phyloP scores from a whole-genome alignment of 2,329 filamentous ascomycete species.

The Arthrobotrys sinensis region DNA sequence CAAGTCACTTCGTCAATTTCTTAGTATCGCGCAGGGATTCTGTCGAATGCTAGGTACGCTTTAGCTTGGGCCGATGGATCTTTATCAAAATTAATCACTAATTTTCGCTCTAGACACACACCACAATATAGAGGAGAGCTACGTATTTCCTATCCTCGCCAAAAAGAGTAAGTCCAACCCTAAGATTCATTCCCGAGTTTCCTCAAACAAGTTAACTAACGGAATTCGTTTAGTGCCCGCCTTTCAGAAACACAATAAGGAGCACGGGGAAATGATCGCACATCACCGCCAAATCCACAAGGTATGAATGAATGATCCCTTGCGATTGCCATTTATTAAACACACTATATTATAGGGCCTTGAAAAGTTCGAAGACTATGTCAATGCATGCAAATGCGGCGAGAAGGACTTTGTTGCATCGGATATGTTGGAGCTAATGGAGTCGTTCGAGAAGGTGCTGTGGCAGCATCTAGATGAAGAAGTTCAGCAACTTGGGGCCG shows the following conservation, averaged over 20 bases:
- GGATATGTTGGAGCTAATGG: conserved; percentile 80
- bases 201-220: conserved; percentile 71
- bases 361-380: conserved; percentile 77
- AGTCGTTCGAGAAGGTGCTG: conserved; percentile 82
- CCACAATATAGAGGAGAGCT: conserved; percentile 85
- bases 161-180: conserved; percentile 67
- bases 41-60: conserved; percentile 50
- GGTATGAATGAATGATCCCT: conserved; percentile 66
- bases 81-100: background rate
- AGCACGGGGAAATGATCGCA: conserved; percentile 69
- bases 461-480: conserved; percentile 90
- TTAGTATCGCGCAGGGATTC: conserved; percentile 51
- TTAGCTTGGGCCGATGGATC: background rate
- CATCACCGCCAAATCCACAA: conserved; percentile 86
- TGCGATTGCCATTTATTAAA: background rate
- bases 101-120: conserved; percentile 66
- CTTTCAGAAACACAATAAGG: conserved; percentile 61
- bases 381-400: conserved; percentile 75
- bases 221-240: conserved; percentile 56
- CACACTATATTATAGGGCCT: conserved; percentile 69
- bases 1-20: conserved; percentile 55
- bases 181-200: background rate
- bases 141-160: conserved; percentile 85
- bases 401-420: conserved; percentile 73
- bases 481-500: conserved; percentile 81